Conservation (phyloP, 306 rosid species). For the Castanopsis chinensis region DNA sequence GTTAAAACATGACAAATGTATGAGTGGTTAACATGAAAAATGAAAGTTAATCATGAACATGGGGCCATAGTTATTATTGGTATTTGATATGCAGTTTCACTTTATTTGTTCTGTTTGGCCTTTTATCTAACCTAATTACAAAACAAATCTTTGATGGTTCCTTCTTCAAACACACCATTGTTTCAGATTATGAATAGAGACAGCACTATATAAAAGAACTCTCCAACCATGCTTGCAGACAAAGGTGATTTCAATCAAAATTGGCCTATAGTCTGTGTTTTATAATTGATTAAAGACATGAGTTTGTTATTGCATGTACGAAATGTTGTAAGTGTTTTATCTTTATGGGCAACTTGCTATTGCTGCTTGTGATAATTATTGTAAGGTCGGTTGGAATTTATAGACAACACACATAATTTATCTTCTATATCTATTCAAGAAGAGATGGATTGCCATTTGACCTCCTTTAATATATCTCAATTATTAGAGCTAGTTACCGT, state of each 20-base stretch:
- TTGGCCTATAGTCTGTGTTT: constrained; percentile 3
- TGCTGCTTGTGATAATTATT: not conserved
- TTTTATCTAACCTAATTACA: not conserved
- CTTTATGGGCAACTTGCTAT: not conserved
- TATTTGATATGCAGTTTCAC: no score
- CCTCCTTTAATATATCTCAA: constrained; percentile 10
- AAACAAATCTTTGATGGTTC: not conserved
- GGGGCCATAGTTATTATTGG: no score
- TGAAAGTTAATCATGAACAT: no score
- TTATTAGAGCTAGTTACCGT: constrained; percentile 6
- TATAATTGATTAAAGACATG: not conserved
- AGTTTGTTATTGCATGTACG: not conserved
- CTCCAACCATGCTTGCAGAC: constrained; percentile 19
- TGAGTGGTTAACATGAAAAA: no score
- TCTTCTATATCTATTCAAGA: not conserved
- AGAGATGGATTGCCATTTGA: not conserved
- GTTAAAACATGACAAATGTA: no score
- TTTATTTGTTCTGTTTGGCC: no score
- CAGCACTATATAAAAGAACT: constrained; percentile 21
- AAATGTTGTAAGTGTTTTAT: not conserved
- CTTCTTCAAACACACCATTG: not conserved
- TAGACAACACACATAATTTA: not conserved
- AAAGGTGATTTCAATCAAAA: constrained; percentile 1
- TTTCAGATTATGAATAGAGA: constrained; percentile 1
- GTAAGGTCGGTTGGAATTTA: not conserved